Percentiles rank a stretch among this genome's conserved stretches.
Conservation (phyloP, 495 filamentous ascomycete genomes). For the Aspergillus panamensis region DNA sequence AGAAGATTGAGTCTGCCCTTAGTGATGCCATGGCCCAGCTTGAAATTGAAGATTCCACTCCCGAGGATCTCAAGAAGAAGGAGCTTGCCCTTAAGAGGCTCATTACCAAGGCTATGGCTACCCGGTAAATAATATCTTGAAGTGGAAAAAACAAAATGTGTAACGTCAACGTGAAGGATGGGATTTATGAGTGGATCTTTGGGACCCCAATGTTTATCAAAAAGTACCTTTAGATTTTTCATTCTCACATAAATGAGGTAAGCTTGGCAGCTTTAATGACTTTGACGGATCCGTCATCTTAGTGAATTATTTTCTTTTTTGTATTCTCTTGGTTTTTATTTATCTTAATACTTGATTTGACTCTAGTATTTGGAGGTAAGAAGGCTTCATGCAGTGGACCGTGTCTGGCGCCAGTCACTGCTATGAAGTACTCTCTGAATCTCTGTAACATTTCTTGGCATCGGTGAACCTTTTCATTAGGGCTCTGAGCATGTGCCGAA, state of each 20-base stretch:
- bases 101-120: constrained; percentile 95
- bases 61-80: constrained; percentile 99
- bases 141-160: not conserved
- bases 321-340: not conserved
- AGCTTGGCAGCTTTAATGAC: constrained; percentile 42
- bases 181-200: constrained; percentile 17
- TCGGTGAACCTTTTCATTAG: not conserved
- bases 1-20: constrained; percentile 95
- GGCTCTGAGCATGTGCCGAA: not conserved
- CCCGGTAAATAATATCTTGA: constrained; percentile 56
- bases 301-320: not conserved
- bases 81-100: constrained; percentile 96
- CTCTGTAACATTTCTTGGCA: not conserved
- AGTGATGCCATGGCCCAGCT: constrained; percentile 83
- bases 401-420: not conserved
- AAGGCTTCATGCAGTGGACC: not conserved
- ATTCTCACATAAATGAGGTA: constrained; percentile 24
- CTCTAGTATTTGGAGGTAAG: not conserved
- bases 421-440: not conserved
- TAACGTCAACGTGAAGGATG: constrained; percentile 6
- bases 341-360: not conserved
- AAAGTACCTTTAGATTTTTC: constrained; percentile 37
- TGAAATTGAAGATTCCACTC: constrained; percentile 79
- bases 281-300: constrained; percentile 21
- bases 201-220: constrained; percentile 20